Conservation (phyloP, 345 rosid genomes). For the Melaleuca alternifolia region DNA sequence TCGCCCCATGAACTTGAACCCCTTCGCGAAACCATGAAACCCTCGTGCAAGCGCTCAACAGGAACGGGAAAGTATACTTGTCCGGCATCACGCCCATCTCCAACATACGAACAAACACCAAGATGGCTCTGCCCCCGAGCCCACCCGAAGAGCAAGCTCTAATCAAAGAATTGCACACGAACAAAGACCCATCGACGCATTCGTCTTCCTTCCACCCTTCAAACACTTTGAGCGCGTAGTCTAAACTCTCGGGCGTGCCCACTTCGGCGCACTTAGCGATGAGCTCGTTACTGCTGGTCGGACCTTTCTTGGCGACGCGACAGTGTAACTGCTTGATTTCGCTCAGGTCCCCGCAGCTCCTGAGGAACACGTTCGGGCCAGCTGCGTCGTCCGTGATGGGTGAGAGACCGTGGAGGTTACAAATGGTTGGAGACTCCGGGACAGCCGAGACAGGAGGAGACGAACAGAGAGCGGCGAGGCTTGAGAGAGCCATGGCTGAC, state of each 20-base stretch:
- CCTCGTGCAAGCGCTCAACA: slow-evolving; percentile 49
- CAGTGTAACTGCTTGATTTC: slow-evolving; percentile 31
- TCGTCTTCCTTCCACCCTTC: slow-evolving; percentile 18
- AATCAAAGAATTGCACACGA: slow-evolving; percentile 45
- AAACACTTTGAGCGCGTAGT: slow-evolving; percentile 33
- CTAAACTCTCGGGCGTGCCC: slow-evolving; percentile 40
- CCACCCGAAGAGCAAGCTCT: slow-evolving; percentile 42
- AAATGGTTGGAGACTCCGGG: neutral
- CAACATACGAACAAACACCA: slow-evolving; percentile 27
- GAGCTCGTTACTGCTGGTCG: slow-evolving; percentile 18
- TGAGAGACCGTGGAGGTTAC: neutral
- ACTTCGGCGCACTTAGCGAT: slow-evolving; percentile 33
- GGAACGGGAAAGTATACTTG: slow-evolving; percentile 49
- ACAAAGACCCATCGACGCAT: slow-evolving; percentile 23
- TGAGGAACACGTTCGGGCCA: slow-evolving; percentile 3
- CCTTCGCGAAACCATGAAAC: slow-evolving; percentile 21
- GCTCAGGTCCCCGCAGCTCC: slow-evolving; percentile 25
- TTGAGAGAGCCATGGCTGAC: neutral
- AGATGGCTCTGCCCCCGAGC: slow-evolving; percentile 27
- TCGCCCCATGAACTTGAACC: slow-evolving; percentile 46
- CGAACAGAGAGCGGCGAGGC: neutral
- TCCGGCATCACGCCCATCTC: slow-evolving; percentile 34
- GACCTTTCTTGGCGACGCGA: slow-evolving; percentile 21
- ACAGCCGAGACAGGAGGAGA: neutral
- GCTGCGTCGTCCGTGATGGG: neutral